phyloP scores from a whole-genome alignment of 179 eudicot genomes.

The Silene coronaria region DNA sequence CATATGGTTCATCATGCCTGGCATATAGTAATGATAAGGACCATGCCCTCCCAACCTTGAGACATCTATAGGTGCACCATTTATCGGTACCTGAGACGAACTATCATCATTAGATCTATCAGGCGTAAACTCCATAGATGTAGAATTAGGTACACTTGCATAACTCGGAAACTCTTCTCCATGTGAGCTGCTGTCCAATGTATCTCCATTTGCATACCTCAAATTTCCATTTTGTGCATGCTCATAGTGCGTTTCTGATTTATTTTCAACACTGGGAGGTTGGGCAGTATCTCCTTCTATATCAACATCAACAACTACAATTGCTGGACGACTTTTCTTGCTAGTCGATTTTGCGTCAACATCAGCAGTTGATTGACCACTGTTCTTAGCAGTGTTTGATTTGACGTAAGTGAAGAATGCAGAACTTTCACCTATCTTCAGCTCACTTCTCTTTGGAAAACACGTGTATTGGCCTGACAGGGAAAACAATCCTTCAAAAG shows the following conservation, averaged over 20 bases:
- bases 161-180: conserved; percentile 48
- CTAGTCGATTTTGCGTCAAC: background rate
- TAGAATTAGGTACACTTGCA: conserved; percentile 48
- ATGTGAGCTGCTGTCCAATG: conserved; percentile 34
- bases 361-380: conserved; percentile 16
- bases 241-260: conserved; percentile 24
- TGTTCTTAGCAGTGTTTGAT: conserved; percentile 44
- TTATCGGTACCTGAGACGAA: conserved; percentile 41
- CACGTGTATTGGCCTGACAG: conserved; percentile 46
- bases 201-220: conserved; percentile 26
- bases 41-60: conserved; percentile 41
- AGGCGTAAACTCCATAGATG: conserved; percentile 33
- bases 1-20: conserved; percentile 72
- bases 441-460: conserved; percentile 65
- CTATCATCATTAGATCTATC: conserved; percentile 42
- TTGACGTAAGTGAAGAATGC: conserved; percentile 92
- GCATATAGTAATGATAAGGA: conserved; percentile 59
- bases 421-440: conserved; percentile 83
- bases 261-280: conserved; percentile 30
- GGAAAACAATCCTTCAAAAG: conserved; percentile 14
- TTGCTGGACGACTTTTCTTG: conserved; percentile 2
- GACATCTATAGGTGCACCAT: conserved; percentile 39
- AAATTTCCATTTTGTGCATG: conserved; percentile 24
- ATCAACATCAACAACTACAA: conserved; percentile 26
- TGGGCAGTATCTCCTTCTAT: conserved; percentile 31